These are phyloP conservation scores for Coemansia sp. DNA, from an alignment of 192 early-diverging fungal genomes.

Conservation along the genomic window DNA sequence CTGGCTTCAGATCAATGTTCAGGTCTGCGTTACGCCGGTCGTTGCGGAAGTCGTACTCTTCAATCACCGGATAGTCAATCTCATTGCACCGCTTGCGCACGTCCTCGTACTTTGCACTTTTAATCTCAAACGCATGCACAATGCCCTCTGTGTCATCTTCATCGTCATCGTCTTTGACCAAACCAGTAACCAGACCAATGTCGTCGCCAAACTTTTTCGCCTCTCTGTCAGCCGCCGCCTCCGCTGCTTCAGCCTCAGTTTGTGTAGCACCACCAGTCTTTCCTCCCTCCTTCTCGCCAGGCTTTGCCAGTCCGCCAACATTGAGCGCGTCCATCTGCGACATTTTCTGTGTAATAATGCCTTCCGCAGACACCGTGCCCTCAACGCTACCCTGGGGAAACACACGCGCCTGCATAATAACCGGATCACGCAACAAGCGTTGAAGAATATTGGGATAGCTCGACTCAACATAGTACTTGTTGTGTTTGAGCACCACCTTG, in stretches of 20 bases:
- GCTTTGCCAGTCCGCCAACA: slow-evolving; percentile 61
- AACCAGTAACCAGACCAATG: slow-evolving; percentile 31
- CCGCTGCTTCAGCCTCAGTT: background rate
- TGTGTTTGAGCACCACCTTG: slow-evolving; percentile 93
- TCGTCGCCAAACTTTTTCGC: slow-evolving; percentile 8
- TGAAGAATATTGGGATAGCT: slow-evolving; percentile 79
- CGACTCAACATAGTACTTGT: slow-evolving; percentile 92
- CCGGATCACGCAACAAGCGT: slow-evolving; percentile 71
- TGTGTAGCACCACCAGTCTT: background rate
- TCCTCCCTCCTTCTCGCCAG: background rate
- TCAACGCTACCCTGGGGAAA: slow-evolving; percentile 51
- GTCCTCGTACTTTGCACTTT: slow-evolving; percentile 62
- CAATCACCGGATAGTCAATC: slow-evolving; percentile 91
- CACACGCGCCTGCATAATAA: slow-evolving; percentile 69
- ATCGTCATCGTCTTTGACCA: slow-evolving; percentile 53
- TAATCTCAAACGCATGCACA: slow-evolving; percentile 80
- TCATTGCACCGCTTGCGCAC: slow-evolving; percentile 87
- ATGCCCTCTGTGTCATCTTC: slow-evolving; percentile 76
- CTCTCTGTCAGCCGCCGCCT: background rate
- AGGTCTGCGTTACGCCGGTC: slow-evolving; percentile 63
- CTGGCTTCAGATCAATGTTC: slow-evolving; percentile 90
- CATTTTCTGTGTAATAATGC: slow-evolving; percentile 58
- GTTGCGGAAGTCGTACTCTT: slow-evolving; percentile 98
- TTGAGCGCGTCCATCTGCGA: slow-evolving; percentile 67
- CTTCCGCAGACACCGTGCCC: slow-evolving; percentile 42